These are phyloP conservation scores for Candida oleophila DNA, from an alignment of 805 yeast genomes.

Conservation along the genomic window DNA sequence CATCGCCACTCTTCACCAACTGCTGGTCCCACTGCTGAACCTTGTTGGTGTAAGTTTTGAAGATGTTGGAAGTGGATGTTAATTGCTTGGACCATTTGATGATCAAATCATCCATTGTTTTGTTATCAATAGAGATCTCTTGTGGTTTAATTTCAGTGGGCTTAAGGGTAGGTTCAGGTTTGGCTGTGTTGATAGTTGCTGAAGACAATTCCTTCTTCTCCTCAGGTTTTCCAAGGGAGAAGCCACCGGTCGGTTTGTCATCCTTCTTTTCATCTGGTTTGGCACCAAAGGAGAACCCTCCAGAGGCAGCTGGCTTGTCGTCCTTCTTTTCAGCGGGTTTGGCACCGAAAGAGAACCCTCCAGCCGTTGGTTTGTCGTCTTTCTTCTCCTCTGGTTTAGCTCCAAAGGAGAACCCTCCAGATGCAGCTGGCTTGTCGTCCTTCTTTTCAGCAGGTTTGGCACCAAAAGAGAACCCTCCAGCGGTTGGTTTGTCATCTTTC, in stretches of 20 bases:
- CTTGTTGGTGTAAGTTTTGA: conserved; percentile 70
- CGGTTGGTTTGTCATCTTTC: conserved; percentile 4
- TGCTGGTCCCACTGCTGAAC: conserved; percentile 85
- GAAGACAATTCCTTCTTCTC: conserved; percentile 15
- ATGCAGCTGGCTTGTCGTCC: conserved; percentile 9
- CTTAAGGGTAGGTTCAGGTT: conserved; percentile 27
- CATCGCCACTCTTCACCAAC: conserved; percentile 81
- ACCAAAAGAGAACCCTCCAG: conserved; percentile 11
- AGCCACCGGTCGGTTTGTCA: conserved; percentile 20
- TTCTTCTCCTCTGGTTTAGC: conserved; percentile 21
- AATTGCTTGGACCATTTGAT: conserved; percentile 91
- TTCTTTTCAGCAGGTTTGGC: conserved; percentile 5
- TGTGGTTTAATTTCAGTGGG: conserved; percentile 61
- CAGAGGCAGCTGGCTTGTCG: conserved; percentile 13
- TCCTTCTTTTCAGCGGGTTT: conserved; percentile 5
- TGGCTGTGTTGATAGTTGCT: conserved; percentile 10
- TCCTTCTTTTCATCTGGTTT: conserved; percentile 19
- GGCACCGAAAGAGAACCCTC: conserved; percentile 22
- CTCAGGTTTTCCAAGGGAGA: conserved; percentile 19
- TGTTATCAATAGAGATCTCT: conserved; percentile 79
- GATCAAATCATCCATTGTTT: conserved; percentile 88
- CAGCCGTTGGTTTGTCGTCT: conserved; percentile 15
- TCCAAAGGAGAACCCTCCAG: conserved; percentile 18
- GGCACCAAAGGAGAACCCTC: conserved; percentile 11
- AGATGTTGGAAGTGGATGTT: conserved; percentile 68